Base-by-base conservation (phyloP, 208 protist species). In the Leishmania turanica region DNA sequence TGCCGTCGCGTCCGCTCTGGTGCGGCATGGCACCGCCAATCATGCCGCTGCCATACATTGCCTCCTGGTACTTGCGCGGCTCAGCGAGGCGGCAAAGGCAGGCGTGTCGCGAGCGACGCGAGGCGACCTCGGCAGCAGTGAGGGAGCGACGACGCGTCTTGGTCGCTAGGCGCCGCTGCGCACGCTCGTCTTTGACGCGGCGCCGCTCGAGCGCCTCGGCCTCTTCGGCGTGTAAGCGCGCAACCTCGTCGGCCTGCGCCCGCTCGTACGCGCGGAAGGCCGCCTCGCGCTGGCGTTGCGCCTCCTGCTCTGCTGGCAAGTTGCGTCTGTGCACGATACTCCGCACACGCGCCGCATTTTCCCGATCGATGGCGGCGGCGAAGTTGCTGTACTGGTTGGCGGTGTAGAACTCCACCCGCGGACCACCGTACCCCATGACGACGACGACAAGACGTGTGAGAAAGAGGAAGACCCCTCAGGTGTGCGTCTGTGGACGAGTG, bases 381-480 rank as follows among this genome's bases (percentile, higher is more conserved):
- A 92, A 85, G 81, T 94, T 94, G 66, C 86, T 75, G 73, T 91
- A 94, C 53, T 94, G 85, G 51, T 88, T 86, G 31, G 82, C 86
- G 34, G 87, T 92, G 84, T 88, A 90, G 75, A 94, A 93, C 72
- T 87, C 88, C 86, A 96, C 89, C 13, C 89, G 88, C 7, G 90
- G 89, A 8, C 87, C 91, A 17, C 90, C 88, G 80, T 89, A 93
- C 45, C 89, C 85, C 85, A 92, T 90, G 62, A 69, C 82, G 73
- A 31, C 3, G 34, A 75, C 19, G 37, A 79, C 5, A 31, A 60
- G 9, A 56, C 5, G 53, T n/a, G 74, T 81, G 75, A 27, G 56
- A 64, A 27, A 27, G 15, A 79, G 60, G 45, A 47, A 3, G 37
- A 70, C 9, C 2, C 31, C 27, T 58, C 15, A 24, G n/a, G 62